Evolutionary conservation across 164 flowering plant species (phyloP).

Genomic region (Chloranthus sessilifolius): DNA sequence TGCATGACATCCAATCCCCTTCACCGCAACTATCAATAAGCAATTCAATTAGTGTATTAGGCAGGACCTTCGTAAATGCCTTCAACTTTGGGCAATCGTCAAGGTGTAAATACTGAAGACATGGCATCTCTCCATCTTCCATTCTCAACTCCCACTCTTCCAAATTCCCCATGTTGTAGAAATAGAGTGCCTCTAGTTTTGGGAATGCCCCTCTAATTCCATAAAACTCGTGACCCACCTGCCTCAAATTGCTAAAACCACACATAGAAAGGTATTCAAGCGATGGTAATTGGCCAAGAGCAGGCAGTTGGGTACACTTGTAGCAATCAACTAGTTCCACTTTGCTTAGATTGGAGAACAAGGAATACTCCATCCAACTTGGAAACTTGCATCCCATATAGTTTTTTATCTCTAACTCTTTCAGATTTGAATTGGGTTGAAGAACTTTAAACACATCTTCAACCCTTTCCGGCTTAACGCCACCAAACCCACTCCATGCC

Average conservation of each 20-base stretch:
- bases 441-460: not conserved
- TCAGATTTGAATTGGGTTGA: not conserved
- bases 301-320: not conserved
- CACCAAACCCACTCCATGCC: not conserved
- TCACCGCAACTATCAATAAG: not conserved
- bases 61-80: too few species aligned
- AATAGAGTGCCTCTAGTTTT: not conserved
- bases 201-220: slow-evolving; percentile 4
- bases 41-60: too few species aligned
- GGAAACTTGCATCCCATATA: slow-evolving; percentile 5
- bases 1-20: too few species aligned
- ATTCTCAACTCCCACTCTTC: slow-evolving; percentile 6
- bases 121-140: slow-evolving; percentile 2
- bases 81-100: too few species aligned
- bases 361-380: not conserved
- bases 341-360: not conserved
- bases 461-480: not conserved
- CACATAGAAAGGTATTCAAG: not conserved
- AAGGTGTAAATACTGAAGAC: too few species aligned
- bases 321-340: not conserved
- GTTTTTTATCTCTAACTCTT: not conserved
- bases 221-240: not conserved
- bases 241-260: not conserved
- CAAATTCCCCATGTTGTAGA: not conserved
- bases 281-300: slow-evolving; percentile 2